phyloP scores from a whole-genome alignment of 495 filamentous ascomycete genomes.

The Aspergillus campestris region DNA sequence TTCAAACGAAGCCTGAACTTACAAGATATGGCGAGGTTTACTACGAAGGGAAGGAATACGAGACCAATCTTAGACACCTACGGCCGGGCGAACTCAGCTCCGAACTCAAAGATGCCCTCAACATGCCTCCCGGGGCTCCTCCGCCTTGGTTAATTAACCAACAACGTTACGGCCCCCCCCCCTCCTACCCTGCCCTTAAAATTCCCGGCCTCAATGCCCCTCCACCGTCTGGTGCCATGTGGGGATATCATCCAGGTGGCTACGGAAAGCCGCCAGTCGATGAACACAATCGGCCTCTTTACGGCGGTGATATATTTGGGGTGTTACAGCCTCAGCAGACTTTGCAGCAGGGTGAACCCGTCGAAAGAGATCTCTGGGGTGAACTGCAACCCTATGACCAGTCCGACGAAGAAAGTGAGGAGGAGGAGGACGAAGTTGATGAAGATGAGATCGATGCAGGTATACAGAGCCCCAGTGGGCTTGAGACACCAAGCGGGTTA shows the following conservation, averaged over 20 bases:
- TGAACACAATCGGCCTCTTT: conserved; percentile 81
- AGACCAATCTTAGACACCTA: conserved; percentile 85
- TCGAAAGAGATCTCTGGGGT: conserved; percentile 88
- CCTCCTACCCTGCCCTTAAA: conserved; percentile 85
- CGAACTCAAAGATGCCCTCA: conserved; percentile 83
- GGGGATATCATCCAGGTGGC: conserved; percentile 92
- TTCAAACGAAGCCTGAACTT: conserved; percentile 89
- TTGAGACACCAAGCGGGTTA: conserved; percentile 76
- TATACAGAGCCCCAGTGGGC: conserved; percentile 62
- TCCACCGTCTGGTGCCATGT: conserved; percentile 82
- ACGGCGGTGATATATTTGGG: conserved; percentile 91
- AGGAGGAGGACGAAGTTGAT: conserved; percentile 59
- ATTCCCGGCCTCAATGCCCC: conserved; percentile 95
- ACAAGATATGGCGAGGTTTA: conserved; percentile 97
- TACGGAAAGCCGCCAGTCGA: conserved; percentile 95
- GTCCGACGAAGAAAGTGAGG: conserved; percentile 76
- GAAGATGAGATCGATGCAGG: conserved; percentile 58
- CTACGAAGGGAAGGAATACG: conserved; percentile 97
- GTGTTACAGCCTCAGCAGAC: conserved; percentile 58
- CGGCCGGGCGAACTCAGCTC: conserved; percentile 86
- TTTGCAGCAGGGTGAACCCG: conserved; percentile 60
- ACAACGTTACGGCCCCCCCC: conserved; percentile 86
- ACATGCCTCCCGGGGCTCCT: conserved; percentile 87
- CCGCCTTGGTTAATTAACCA: conserved; percentile 97
- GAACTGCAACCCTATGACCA: conserved; percentile 81